These are phyloP conservation scores for Coleophoma eucalyptorum DNA, from an alignment of 2,329 filamentous ascomycete genomes.

Conservation along the genomic window DNA sequence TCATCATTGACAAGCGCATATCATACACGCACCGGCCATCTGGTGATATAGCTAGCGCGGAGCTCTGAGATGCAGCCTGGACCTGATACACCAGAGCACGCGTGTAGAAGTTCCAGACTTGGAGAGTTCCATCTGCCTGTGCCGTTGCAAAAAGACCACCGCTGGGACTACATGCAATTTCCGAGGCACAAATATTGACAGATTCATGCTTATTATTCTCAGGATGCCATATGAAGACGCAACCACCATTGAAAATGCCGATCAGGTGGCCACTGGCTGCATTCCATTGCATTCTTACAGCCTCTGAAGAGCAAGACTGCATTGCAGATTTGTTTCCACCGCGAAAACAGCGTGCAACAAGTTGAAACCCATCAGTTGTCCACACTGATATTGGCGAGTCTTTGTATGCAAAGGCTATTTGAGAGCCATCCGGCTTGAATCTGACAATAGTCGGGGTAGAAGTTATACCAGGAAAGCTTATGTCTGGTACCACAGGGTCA, in stretches of 20 bases:
- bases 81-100: constrained; percentile 4
- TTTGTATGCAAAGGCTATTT: constrained; percentile 13
- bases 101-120: constrained; percentile 14
- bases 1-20: constrained; percentile 6
- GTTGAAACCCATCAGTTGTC: constrained; percentile 2
- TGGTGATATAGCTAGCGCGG: constrained; percentile 2
- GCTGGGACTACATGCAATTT: constrained; percentile 5
- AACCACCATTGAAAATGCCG: constrained; percentile 3
- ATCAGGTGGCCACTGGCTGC: constrained; percentile 2
- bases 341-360: constrained; percentile 6
- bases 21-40: constrained; percentile 7
- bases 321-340: background rate
- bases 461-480: constrained; percentile 1
- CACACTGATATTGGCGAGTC: constrained; percentile 13
- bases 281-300: constrained; percentile 3
- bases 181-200: constrained; percentile 3
- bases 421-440: constrained; percentile 10
- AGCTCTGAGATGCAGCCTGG: constrained; percentile 3
- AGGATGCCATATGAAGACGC: constrained; percentile 6
- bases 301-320: constrained; percentile 2
- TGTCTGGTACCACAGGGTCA: background rate
- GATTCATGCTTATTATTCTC: constrained; percentile 1
- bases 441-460: constrained; percentile 1
- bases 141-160: constrained; percentile 1
- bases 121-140: constrained; percentile 11